A percentile compares a stretch with the other conserved stretches of the same genome.
Conservation (phyloP, 2,329 filamentous ascomycete species). For the Ophidiomyces ophidiicola region DNA sequence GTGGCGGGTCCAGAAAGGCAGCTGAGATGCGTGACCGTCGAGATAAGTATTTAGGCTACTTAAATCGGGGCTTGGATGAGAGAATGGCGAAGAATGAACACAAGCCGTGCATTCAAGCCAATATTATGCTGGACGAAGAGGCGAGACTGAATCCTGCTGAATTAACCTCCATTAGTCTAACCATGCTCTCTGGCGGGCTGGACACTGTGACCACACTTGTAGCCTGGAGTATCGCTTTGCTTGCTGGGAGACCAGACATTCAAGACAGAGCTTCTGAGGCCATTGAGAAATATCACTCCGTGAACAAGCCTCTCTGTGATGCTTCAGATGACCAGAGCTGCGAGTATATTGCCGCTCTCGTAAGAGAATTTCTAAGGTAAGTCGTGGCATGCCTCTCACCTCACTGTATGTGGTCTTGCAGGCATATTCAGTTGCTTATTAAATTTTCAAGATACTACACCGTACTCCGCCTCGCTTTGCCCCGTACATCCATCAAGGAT, state of each 20-base stretch:
- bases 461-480: constrained; percentile 51
- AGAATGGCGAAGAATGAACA: constrained; percentile 50
- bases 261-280: constrained; percentile 48
- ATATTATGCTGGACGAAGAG: constrained; percentile 52
- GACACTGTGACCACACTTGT: constrained; percentile 56
- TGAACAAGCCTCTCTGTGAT: constrained; percentile 47
- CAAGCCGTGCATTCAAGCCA: constrained; percentile 55
- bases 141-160: constrained; percentile 51
- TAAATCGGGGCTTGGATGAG: constrained; percentile 49
- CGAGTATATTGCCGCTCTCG: constrained; percentile 50
- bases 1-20: constrained; percentile 45
- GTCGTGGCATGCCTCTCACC: not conserved
- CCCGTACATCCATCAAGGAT: constrained; percentile 49
- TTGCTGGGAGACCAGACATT: constrained; percentile 49
- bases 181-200: constrained; percentile 55
- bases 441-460: constrained; percentile 46
- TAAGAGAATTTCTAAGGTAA: constrained; percentile 48
- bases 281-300: constrained; percentile 44
- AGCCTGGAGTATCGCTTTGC: constrained; percentile 51
- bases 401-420: not conserved
- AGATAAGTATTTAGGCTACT: constrained; percentile 46
- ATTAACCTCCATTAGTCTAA: constrained; percentile 53
- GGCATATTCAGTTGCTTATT: constrained; percentile 10
- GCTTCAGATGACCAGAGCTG: constrained; percentile 52
- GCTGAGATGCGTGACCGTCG: constrained; percentile 48